Evolutionary conservation across 1,284 basidiomycete genomes (phyloP).

Genomic region (Inonotus obliquus): DNA sequence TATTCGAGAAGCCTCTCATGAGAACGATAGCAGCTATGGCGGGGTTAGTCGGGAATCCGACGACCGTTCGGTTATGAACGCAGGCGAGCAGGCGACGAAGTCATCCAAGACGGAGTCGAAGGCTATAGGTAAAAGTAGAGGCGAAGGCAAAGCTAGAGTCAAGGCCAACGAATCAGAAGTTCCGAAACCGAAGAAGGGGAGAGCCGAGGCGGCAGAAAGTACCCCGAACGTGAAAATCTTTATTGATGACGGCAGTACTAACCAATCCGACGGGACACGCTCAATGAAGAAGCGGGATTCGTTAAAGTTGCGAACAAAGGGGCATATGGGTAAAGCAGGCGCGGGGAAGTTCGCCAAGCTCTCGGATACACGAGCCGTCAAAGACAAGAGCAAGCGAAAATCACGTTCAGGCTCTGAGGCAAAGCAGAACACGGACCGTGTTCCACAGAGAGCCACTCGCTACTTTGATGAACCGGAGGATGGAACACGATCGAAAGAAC

Average conservation of each 20-base stretch:
- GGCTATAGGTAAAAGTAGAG: neutral
- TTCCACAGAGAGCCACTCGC: neutral
- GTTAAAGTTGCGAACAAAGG: neutral
- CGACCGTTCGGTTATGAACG: too few species aligned
- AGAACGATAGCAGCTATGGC: neutral
- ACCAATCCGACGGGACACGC: neutral
- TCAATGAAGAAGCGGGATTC: neutral
- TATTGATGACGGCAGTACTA: neutral
- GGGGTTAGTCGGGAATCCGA: neutral
- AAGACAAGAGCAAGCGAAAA: neutral
- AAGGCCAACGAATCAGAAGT: neutral
- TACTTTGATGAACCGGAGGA: conserved; percentile 2
- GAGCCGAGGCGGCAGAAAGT: neutral
- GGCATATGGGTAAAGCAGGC: neutral
- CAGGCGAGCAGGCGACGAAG: neutral
- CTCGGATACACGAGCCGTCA: neutral
- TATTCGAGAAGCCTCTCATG: neutral
- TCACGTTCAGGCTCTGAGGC: too few species aligned
- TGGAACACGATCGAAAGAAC: neutral
- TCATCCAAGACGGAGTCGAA: conserved; percentile 1
- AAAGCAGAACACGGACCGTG: neutral
- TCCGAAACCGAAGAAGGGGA: neutral
- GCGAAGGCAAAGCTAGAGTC: neutral
- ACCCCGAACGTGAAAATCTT: neutral
- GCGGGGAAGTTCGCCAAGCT: neutral